Evolutionary conservation across 805 yeast genomes (phyloP).

Genomic region (Wickerhamomyces strasburgensis): DNA sequence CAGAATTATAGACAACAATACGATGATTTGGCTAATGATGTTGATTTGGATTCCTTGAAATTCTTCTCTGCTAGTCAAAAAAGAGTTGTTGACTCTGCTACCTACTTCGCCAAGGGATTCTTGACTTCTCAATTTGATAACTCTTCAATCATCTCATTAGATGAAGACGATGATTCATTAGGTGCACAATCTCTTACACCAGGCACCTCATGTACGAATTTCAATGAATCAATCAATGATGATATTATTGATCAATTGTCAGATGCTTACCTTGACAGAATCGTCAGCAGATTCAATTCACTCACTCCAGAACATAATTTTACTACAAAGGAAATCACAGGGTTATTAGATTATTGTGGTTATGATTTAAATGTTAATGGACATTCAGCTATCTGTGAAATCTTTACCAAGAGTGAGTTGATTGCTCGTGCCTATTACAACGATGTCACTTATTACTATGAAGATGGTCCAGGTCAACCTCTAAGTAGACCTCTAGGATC

Average conservation of each 20-base stretch:
- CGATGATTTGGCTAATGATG: slow-evolving; percentile 32
- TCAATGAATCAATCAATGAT: slow-evolving; percentile 27
- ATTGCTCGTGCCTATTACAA: slow-evolving; percentile 35
- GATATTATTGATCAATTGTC: slow-evolving; percentile 27
- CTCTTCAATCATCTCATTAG: slow-evolving; percentile 35
- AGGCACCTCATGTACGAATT: slow-evolving; percentile 34
- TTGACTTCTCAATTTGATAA: slow-evolving; percentile 32
- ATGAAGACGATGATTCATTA: slow-evolving; percentile 37
- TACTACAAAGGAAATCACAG: slow-evolving; percentile 34
- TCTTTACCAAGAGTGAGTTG: slow-evolving; percentile 49
- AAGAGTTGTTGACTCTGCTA: slow-evolving; percentile 52
- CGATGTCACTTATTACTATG: slow-evolving; percentile 41
- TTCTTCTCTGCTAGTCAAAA: slow-evolving; percentile 52
- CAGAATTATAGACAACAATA: slow-evolving; percentile 43
- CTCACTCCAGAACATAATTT: slow-evolving; percentile 37
- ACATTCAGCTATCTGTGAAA: slow-evolving; percentile 16
- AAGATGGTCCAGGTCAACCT: slow-evolving; percentile 44
- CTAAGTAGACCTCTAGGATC: slow-evolving; percentile 36
- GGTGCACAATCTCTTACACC: slow-evolving; percentile 64
- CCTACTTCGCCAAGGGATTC: slow-evolving; percentile 56
- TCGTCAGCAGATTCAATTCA: slow-evolving; percentile 28
- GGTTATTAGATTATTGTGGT: slow-evolving; percentile 42
- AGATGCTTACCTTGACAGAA: slow-evolving; percentile 21
- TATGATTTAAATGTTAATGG: slow-evolving; percentile 48
- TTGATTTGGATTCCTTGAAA: slow-evolving; percentile 34